Evolutionary conservation across 2,329 filamentous ascomycete genomes (phyloP).

Genomic region (Fusarium odoratissimum): DNA sequence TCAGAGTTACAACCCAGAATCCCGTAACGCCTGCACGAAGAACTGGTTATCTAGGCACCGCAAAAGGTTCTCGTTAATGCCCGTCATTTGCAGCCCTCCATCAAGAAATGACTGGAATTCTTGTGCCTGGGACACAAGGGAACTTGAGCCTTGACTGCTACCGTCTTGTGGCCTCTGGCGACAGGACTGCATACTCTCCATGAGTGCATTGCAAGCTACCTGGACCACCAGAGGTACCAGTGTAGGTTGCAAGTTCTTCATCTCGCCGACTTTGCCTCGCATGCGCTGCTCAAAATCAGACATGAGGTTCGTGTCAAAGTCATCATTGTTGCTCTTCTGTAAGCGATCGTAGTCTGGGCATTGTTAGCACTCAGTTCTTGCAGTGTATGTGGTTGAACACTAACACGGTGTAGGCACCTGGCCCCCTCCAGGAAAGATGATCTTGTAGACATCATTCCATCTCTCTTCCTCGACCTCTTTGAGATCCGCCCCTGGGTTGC

Average conservation of each 20-base stretch:
- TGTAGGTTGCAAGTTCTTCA: background rate
- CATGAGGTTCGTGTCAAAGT: conserved; percentile 2
- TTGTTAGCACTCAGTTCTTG: background rate
- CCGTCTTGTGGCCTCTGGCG: background rate
- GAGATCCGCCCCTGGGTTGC: background rate
- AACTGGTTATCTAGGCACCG: background rate
- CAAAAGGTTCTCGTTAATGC: background rate
- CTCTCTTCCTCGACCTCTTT: conserved; percentile 23
- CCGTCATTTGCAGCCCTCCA: background rate
- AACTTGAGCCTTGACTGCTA: background rate
- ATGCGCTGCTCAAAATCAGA: conserved; percentile 6
- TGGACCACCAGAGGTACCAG: background rate
- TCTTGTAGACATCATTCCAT: conserved; percentile 24
- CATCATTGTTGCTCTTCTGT: background rate
- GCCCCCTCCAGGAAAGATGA: conserved; percentile 27
- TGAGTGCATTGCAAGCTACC: background rate
- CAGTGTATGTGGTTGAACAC: conserved; percentile 1
- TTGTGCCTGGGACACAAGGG: background rate
- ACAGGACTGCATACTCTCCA: conserved; percentile 3
- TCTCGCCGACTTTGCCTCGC: background rate
- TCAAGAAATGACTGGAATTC: background rate
- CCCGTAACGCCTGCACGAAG: background rate
- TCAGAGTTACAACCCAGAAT: background rate
- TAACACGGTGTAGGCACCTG: conserved; percentile 26
- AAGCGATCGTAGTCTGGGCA: conserved; percentile 12